Conservation (phyloP, 2,329 filamentous ascomycete species). For the Akanthomyces lecanii region DNA sequence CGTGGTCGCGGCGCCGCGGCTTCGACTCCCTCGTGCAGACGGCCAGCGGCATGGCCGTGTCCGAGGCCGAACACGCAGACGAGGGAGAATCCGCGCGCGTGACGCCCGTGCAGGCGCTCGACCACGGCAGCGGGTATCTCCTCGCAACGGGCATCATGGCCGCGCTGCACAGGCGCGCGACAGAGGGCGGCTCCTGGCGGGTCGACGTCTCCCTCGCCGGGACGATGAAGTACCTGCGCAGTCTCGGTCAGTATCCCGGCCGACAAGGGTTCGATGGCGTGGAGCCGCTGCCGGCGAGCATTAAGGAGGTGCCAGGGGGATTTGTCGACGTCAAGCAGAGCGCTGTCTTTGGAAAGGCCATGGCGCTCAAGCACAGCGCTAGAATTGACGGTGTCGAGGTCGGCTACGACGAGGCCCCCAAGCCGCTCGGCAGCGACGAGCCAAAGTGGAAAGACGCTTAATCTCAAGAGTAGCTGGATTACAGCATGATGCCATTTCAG, state of each 20-base stretch:
- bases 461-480: neutral
- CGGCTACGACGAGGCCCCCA: slow-evolving; percentile 50
- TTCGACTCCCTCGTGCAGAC: slow-evolving; percentile 52
- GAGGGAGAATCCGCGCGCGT: too few relatives aligned
- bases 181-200: slow-evolving; percentile 34
- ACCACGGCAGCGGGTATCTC: slow-evolving; percentile 29
- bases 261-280: slow-evolving; percentile 37
- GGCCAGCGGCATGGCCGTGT: slow-evolving; percentile 36
- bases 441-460: slow-evolving; percentile 32
- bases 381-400: slow-evolving; percentile 40
- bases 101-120: too few relatives aligned
- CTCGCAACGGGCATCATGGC: slow-evolving; percentile 50
- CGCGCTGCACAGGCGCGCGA: slow-evolving; percentile 44
- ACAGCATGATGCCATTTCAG: neutral
- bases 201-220: slow-evolving; percentile 53
- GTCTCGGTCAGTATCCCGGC: slow-evolving; percentile 47
- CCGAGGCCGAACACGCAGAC: too few relatives aligned
- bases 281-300: neutral
- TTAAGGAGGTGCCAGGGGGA: slow-evolving; percentile 26
- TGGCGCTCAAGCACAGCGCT: slow-evolving; percentile 45
- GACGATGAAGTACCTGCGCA: slow-evolving; percentile 52
- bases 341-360: slow-evolving; percentile 35
- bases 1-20: slow-evolving; percentile 39
- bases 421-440: slow-evolving; percentile 43
- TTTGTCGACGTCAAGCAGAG: slow-evolving; percentile 43